Evolutionary conservation across 768 basidiomycete species (phyloP), one percentile per base, ranked within the genome.

Genomic region (Lactifluus subvellereus): DNA sequence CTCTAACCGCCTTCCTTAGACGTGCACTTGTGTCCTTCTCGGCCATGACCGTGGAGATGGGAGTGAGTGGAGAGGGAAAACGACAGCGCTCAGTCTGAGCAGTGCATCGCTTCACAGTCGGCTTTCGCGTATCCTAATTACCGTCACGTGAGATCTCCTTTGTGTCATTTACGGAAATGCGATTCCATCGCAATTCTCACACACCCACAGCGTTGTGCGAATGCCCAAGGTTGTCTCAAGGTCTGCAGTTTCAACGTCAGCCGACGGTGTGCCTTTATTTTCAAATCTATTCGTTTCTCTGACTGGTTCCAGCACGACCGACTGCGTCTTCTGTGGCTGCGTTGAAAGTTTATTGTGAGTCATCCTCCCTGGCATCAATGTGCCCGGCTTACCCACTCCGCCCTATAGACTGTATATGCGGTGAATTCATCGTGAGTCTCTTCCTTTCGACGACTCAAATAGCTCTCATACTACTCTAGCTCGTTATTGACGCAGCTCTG

Each of bases 161-260:
- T 56, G 52, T 59, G 30, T 37, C 51, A 53, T 53, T 45, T 40
- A 14, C 16, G 56, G 43, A 43, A 47, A 3, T 51, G 2, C 22
- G 50, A 18, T 33, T 18, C 47, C 47, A 11, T 43, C 13, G 47
- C 3, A 7, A 6, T 22, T 30, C 56, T 11, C 43, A 37, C 35
- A 9, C 20, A 4, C 43, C 6, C 49, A 3, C 27, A 20, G 16
- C 6, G 35, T 40, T 61, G 49, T 37, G 2, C 22, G 27, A 61
- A 96, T 96, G 94, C 94, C 94, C 57, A 95, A 95, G 74, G 90
- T 97, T 66, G 83, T 94, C 70, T 93, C 92, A 3, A 84, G 91
- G 67, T 94, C 90, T 47, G 87, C 90, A 4, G 84, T 94, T 64
- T 94, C 93, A 9, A 91, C 92, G 3, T 94, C 92, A 4, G 85